A percentile compares a stretch with the other conserved stretches of the same genome.
Conservation (phyloP, 768 basidiomycete species). For the Boletus pseudopeckii region DNA sequence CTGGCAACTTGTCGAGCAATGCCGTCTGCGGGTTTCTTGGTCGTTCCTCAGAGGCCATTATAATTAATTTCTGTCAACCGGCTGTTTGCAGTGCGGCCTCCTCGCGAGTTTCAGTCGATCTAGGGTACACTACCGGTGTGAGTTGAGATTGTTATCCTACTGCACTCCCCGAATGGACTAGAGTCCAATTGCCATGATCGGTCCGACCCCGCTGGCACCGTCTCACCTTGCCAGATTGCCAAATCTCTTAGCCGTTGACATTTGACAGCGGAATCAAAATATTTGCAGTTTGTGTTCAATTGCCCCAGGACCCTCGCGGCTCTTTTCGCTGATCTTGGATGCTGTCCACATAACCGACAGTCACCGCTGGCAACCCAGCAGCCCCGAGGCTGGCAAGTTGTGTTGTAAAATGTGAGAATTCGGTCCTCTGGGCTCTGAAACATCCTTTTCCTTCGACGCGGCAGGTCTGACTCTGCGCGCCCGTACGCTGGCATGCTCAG, state of each 20-base stretch:
- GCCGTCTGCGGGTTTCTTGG: conserved; percentile 5
- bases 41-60: conserved; percentile 11
- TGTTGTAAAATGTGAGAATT: conserved; percentile 23
- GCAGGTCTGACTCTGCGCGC: conserved; percentile 7
- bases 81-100: conserved; percentile 33
- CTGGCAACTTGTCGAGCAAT: conserved; percentile 22
- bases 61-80: conserved; percentile 25
- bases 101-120: conserved; percentile 21
- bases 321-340: conserved; percentile 25
- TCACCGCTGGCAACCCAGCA: conserved; percentile 14
- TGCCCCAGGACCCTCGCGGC: conserved; percentile 1
- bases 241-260: conserved; percentile 13
- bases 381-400: background rate
- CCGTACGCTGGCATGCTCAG: conserved; percentile 1
- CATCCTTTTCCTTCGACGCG: background rate
- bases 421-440: conserved; percentile 2
- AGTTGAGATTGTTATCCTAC: background rate
- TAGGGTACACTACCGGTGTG: background rate
- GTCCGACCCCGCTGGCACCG: conserved; percentile 8
- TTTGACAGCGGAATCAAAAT: conserved; percentile 33
- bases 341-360: conserved; percentile 18
- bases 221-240: background rate
- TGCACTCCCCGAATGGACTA: background rate
- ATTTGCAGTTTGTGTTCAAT: conserved; percentile 13
- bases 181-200: conserved; percentile 1